Percentiles rank a stretch among this genome's conserved stretches.
Conservation (phyloP, 2,329 filamentous ascomycete species). For the Epichloe gansuensis region DNA sequence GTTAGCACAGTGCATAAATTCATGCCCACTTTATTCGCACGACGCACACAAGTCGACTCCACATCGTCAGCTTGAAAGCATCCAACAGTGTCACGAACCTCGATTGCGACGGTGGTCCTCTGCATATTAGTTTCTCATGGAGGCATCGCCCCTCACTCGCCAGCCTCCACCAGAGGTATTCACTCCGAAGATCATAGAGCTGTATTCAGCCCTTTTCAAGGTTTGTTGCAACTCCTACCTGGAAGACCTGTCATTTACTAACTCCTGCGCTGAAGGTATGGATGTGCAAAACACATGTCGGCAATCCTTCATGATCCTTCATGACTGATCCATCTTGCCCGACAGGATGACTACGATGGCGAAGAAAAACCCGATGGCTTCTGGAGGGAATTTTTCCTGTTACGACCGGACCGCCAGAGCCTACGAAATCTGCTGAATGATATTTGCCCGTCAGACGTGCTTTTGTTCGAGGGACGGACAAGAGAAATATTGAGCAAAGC, state of each 20-base stretch:
- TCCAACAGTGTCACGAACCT: background rate
- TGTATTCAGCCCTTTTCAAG: conserved; percentile 80
- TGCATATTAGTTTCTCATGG: conserved; percentile 41
- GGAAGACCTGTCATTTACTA: background rate
- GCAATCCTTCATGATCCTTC: conserved; percentile 13
- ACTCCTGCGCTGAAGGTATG: conserved; percentile 15
- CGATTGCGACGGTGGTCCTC: conserved; percentile 2
- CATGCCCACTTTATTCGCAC: background rate
- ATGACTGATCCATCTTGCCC: conserved; percentile 16
- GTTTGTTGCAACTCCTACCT: conserved; percentile 25
- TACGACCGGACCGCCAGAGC: conserved; percentile 62
- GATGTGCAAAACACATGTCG: conserved; percentile 1
- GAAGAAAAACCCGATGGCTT: conserved; percentile 74
- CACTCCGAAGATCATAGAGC: conserved; percentile 82
- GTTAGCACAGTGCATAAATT: background rate
- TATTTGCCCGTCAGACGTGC: conserved; percentile 61
- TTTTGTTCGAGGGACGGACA: conserved; percentile 66
- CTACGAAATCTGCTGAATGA: conserved; percentile 57
- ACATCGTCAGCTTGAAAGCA: background rate
- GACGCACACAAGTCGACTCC: background rate
- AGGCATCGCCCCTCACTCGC: conserved; percentile 85
- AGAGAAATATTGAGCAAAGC: conserved; percentile 68
- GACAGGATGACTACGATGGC: conserved; percentile 47
- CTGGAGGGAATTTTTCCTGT: conserved; percentile 91
- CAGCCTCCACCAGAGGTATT: conserved; percentile 83